A percentile compares a stretch with the other conserved stretches of the same genome.
Evolutionary conservation across 169 alveolate genomes (phyloP).

Genomic region (Theileria luwenshuni): DNA sequence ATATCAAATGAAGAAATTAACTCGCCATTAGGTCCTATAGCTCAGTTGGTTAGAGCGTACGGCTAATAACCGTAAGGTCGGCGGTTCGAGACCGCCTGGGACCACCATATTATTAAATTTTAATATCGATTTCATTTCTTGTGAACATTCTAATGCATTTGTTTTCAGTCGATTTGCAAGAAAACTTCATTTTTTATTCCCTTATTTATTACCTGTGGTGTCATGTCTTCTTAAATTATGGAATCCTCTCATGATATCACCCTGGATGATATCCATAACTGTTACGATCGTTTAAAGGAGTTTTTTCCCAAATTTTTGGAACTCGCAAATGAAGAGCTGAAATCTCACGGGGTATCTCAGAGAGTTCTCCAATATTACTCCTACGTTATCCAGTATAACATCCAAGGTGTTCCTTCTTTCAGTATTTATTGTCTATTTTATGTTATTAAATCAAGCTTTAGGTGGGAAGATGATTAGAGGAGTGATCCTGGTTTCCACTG

Average conservation of each 20-base stretch:
- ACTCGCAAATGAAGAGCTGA: slow-evolving; percentile 44
- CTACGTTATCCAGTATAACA: slow-evolving; percentile 58
- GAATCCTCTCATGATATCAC: neutral
- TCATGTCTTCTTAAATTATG: slow-evolving; percentile 14
- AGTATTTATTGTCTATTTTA: too few relatives aligned
- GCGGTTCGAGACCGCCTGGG: slow-evolving; percentile 98
- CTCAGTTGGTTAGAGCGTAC: slow-evolving; percentile 98
- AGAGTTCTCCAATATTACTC: slow-evolving; percentile 53
- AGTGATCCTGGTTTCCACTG: slow-evolving; percentile 41
- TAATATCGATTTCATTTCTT: neutral
- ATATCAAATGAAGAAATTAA: neutral
- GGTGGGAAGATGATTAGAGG: slow-evolving; percentile 70
- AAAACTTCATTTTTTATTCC: too few relatives aligned
- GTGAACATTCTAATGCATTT: too few relatives aligned
- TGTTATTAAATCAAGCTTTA: neutral
- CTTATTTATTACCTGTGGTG: neutral
- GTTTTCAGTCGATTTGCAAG: too few relatives aligned
- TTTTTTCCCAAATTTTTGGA: slow-evolving; percentile 64
- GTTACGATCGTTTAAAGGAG: slow-evolving; percentile 52
- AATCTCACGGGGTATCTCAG: slow-evolving; percentile 45
- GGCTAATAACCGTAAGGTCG: slow-evolving; percentile 98
- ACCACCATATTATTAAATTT: slow-evolving; percentile 67
- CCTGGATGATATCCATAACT: slow-evolving; percentile 13
- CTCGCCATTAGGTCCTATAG: slow-evolving; percentile 85
- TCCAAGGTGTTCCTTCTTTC: slow-evolving; percentile 44